Base-by-base conservation (phyloP, 2,329 filamentous ascomycete species). In the Neofusicoccum laricinum region DNA sequence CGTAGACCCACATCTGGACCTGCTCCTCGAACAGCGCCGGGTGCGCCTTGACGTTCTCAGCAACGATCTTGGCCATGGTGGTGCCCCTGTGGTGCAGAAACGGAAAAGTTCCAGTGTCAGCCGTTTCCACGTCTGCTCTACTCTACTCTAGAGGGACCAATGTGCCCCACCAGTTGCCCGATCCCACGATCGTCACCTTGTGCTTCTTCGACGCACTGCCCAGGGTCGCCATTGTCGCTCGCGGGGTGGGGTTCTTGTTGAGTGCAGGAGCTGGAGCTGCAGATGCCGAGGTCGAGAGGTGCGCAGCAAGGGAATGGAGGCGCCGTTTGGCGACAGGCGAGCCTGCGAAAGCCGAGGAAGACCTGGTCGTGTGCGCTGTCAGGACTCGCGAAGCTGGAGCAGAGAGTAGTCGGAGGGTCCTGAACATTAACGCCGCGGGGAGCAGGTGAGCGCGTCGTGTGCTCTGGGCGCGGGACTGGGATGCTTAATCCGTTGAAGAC, bases 1-100 rank as follows among this genome's bases (percentile, higher is more conserved):
- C 95, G 75, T 88, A 97, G 73, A 99, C 96, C 95, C 95, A 99
- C 95, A 99, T 98, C 79, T 96, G 92, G 61, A 99, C 93, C 67
- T 92, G 84, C 76, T 89, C 82, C 73, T 98, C 91, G 75, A 98
- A 99, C 49, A 97, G 75, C 34, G 92, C 85, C 10, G 88, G 84
- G 79, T 97, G 84, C 68, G 85, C 88, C 67, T 85, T 87, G 41
- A 92, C 90, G 80, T 96, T 99, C 79, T 99, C 94, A 70, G 93
- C 93, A 61, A 97, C 86, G 67, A 99, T 96, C 81, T 99, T 99
- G 76, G 93, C 89, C 79, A 99, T 97, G 66, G 95, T 96, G 66
- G 93, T 97, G 71, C 95, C 95, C 93, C 91, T 95, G 66, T 40
- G 63, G 68, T 67, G 55, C 45, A 17, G 55, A 65, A 55, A 61